These are phyloP conservation scores for Ascodesmis nigricans DNA, from an alignment of 495 filamentous ascomycete species.

Conservation along the genomic window DNA sequence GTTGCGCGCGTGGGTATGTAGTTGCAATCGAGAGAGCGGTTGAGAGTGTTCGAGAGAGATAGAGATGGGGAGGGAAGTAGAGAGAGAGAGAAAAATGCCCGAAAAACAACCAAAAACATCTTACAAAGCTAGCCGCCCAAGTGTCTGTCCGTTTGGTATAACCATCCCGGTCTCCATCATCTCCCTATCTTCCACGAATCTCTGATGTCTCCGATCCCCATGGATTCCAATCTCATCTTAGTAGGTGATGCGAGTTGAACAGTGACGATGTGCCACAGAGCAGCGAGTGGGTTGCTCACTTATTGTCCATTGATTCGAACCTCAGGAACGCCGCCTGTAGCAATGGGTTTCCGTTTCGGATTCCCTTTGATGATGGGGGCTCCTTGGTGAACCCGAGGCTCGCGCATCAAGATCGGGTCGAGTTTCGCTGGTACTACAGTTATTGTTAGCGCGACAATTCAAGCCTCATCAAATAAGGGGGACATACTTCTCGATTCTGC, in stretches of 20 bases:
- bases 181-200: slow-evolving; percentile 17
- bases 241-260: slow-evolving; percentile 8
- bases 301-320: slow-evolving; percentile 18
- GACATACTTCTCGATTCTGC: slow-evolving; percentile 36
- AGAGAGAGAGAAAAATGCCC: background rate
- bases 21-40: slow-evolving; percentile 12
- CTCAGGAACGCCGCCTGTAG: slow-evolving; percentile 15
- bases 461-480: background rate
- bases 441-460: background rate
- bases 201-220: slow-evolving; percentile 7
- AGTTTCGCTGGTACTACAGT: slow-evolving; percentile 53
- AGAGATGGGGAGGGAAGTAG: background rate
- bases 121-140: slow-evolving; percentile 13
- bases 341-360: slow-evolving; percentile 5
- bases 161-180: too few species aligned
- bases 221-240: slow-evolving; percentile 9
- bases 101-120: slow-evolving; percentile 1
- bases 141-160: too few species aligned
- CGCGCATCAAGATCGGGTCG: slow-evolving; percentile 72
- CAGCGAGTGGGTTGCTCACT: slow-evolving; percentile 8
- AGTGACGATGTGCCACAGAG: slow-evolving; percentile 7
- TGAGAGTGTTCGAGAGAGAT: too few species aligned
- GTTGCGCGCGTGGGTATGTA: too few species aligned
- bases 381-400: slow-evolving; percentile 24
- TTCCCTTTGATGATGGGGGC: slow-evolving; percentile 23